Conservation (phyloP, 306 rosid species). For the Cajanus cajan region DNA sequence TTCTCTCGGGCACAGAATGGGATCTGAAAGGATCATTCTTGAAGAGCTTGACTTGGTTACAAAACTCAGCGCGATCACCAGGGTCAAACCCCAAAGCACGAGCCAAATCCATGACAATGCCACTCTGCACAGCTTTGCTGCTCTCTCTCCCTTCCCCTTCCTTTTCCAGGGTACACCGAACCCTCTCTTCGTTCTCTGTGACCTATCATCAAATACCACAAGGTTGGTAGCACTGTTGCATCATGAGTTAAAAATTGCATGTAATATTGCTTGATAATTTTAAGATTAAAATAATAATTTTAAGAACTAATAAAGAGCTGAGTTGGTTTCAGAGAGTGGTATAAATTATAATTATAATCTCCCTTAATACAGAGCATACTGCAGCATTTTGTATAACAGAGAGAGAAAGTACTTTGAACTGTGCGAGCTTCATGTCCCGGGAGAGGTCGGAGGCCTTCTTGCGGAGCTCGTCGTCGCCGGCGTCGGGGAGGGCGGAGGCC, state of each 20-base stretch:
- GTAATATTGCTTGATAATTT: neutral
- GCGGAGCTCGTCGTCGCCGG: neutral
- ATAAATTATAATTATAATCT: no score
- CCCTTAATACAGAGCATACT: no score
- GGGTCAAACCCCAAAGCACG: slow-evolving; percentile 57
- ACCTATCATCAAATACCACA: slow-evolving; percentile 38
- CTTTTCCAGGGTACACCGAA: slow-evolving; percentile 42
- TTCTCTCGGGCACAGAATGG: neutral
- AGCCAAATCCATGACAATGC: slow-evolving; percentile 57
- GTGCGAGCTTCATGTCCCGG: slow-evolving; percentile 53
- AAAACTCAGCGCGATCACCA: slow-evolving; percentile 40
- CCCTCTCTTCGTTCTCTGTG: slow-evolving; percentile 49
- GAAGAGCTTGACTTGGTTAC: slow-evolving; percentile 44
- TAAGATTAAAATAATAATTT: neutral
- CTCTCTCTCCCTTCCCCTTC: slow-evolving; percentile 47
- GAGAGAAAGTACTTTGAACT: slow-evolving; percentile 37
- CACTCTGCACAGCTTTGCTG: slow-evolving; percentile 19
- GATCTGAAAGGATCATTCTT: slow-evolving; percentile 34
- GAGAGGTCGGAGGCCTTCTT: slow-evolving; percentile 32
- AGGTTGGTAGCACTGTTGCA: no score
- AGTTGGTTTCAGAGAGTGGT: no score
- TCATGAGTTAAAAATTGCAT: neutral
- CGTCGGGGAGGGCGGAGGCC: neutral
- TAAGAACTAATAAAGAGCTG: neutral
- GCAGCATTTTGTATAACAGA: no score